phyloP scores from a whole-genome alignment of 192 early-diverging fungal genomes.

The Linnemannia exigua region DNA sequence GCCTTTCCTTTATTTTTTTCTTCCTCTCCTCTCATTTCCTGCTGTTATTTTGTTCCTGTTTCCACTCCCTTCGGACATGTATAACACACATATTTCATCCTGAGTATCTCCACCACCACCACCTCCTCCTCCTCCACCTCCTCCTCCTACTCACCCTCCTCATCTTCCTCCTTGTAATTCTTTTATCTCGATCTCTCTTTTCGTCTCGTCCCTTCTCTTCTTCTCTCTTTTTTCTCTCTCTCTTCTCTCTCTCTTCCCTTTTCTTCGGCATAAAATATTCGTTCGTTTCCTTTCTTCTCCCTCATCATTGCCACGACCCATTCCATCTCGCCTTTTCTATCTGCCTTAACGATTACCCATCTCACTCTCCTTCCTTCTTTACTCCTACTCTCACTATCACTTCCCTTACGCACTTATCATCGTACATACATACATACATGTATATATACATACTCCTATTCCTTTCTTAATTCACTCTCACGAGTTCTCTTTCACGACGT shows the following conservation, averaged over 20 bases:
- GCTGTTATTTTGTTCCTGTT: not conserved
- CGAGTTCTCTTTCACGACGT: not conserved
- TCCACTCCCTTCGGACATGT: not conserved
- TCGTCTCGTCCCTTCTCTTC: no score
- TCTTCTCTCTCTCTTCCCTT: not conserved
- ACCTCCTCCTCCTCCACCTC: not conserved
- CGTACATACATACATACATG: no score
- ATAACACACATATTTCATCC: not conserved
- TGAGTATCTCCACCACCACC: not conserved
- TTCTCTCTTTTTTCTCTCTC: not conserved
- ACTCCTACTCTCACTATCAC: not conserved
- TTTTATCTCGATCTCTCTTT: not conserved
- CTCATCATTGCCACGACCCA: not conserved
- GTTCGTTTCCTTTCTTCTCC: not conserved
- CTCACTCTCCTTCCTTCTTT: not conserved
- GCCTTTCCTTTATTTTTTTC: not conserved
- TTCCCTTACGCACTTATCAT: no score
- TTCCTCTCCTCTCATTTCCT: not conserved
- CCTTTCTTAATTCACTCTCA: not conserved
- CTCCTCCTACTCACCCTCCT: not conserved
- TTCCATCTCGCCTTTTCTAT: not conserved
- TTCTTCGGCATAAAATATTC: not conserved
- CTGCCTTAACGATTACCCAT: not conserved
- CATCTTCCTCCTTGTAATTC: not conserved
- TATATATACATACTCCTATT: not conserved